Base-by-base conservation (phyloP, 768 basidiomycete genomes). In the Basidioascus undulatus region DNA sequence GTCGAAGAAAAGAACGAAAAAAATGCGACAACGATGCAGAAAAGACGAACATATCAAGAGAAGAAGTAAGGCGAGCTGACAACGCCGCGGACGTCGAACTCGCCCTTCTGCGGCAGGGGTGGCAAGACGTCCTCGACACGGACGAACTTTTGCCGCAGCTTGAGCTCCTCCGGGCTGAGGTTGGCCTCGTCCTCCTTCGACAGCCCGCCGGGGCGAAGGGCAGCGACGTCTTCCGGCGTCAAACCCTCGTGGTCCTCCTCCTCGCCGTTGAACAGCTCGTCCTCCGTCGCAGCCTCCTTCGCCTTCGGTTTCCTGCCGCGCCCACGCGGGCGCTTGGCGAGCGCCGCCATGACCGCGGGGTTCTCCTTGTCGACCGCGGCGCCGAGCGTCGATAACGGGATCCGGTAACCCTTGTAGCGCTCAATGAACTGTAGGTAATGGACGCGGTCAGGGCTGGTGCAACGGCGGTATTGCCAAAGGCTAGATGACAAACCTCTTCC, bases 61-160 rank as follows among this genome's bases (percentile, higher is more conserved):
- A 94, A 96, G 69, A 96, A 96, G 59, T 94, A 96, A 28, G 66
- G 65, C 32, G 77, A 81, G 43, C 71, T 59, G 55, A 76, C 76
- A 59, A 94, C 86, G 45, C 64, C 65, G 51, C 70, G 64, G 46
- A 96, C 82, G 48, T 80, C 69, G 56, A 96, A 92, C 42, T 64
- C 62, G 41, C 89, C 89, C 62, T 80, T 82, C 57, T 69, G 55
- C 0, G 89, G 89, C 18, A 84, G 57, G 0, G 73, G 75, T 0
- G 86, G 86, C 16, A 94, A 57, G 49, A 87, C 48, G 49, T 80
- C 75, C 25, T 62, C 58, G 33, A 96, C 58, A 48, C 71, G 64
- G 40, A 92, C 68, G 54, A 83, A 84, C 37, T 50, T 56, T 26
- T 23, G 42, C 40, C 19, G 39, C 33, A 24, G 24, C n/a, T 26